These are phyloP conservation scores for Medicago lupulina DNA, from an alignment of 306 rosid genomes.

Conservation along the genomic window DNA sequence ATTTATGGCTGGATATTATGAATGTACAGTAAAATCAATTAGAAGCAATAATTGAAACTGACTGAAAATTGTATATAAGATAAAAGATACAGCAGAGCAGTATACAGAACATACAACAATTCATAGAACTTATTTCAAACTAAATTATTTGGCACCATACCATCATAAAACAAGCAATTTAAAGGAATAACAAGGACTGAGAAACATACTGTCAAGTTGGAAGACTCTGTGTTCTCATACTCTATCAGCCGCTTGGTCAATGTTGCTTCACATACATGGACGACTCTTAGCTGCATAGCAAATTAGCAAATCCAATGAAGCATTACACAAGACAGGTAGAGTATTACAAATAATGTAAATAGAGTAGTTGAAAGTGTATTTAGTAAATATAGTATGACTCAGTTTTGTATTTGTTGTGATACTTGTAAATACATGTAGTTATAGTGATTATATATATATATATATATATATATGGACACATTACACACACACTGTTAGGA, in stretches of 20 bases:
- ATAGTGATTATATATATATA: background rate
- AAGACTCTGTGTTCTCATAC: conserved; percentile 85
- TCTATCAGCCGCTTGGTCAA: conserved; percentile 81
- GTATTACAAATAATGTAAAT: conserved; percentile 4
- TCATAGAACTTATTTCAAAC: conserved; percentile 26
- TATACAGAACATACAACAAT: conserved; percentile 6
- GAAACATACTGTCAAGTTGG: conserved; percentile 77
- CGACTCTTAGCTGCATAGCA: conserved; percentile 63
- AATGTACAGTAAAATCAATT: too few relatives aligned
- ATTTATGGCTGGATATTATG: too few relatives aligned
- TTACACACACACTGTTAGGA: background rate
- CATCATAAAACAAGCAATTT: conserved; percentile 21
- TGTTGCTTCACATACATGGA: conserved; percentile 84
- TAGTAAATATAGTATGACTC: background rate
- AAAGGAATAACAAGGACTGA: conserved; percentile 21
- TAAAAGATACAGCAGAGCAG: background rate
- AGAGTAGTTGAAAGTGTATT: background rate
- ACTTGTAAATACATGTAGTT: background rate
- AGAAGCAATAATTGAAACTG: too few relatives aligned
- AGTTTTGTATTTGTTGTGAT: background rate
- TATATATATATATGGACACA: too few relatives aligned
- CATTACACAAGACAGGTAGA: background rate
- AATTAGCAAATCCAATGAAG: background rate
- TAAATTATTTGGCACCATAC: background rate
- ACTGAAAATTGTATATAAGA: background rate